Evolutionary conservation across 2,329 filamentous ascomycete genomes (phyloP).

Genomic region (Sordariomycetes sp.): DNA sequence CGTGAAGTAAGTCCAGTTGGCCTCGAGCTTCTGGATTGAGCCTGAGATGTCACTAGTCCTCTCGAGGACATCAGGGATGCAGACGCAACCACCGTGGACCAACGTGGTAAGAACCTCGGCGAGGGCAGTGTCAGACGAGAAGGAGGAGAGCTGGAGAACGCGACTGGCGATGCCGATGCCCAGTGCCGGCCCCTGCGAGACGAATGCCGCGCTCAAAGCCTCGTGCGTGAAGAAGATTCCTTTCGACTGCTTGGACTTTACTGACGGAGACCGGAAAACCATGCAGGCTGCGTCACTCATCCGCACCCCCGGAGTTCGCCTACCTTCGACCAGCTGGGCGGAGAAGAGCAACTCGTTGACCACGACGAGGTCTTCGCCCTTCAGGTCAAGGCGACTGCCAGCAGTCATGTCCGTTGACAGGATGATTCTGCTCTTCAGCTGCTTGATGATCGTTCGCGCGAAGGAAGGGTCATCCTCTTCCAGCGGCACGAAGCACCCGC

Average conservation of each 20-base stretch:
- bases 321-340: constrained; percentile 16
- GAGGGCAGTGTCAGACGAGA: constrained; percentile 41
- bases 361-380: constrained; percentile 27
- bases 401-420: constrained; percentile 29
- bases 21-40: constrained; percentile 36
- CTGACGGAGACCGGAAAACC: constrained; percentile 47
- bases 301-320: constrained; percentile 22
- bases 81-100: constrained; percentile 46
- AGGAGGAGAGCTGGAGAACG: constrained; percentile 43
- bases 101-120: constrained; percentile 41
- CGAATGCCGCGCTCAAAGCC: constrained; percentile 42
- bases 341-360: constrained; percentile 29
- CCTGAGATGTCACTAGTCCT: constrained; percentile 36
- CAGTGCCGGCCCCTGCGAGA: constrained; percentile 37
- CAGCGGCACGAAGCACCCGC: constrained; percentile 38
- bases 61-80: constrained; percentile 41
- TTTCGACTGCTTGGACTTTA: constrained; percentile 38
- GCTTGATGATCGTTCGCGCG: constrained; percentile 28
- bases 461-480: constrained; percentile 31
- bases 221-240: constrained; percentile 53
- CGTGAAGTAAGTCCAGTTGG: constrained; percentile 45
- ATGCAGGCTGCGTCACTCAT: constrained; percentile 41
- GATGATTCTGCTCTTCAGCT: constrained; percentile 31
- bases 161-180: constrained; percentile 39
- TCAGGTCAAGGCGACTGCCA: constrained; percentile 24